These are phyloP conservation scores for Boletus vermiculosoides DNA, from an alignment of 768 basidiomycete species.

Conservation along the genomic window DNA sequence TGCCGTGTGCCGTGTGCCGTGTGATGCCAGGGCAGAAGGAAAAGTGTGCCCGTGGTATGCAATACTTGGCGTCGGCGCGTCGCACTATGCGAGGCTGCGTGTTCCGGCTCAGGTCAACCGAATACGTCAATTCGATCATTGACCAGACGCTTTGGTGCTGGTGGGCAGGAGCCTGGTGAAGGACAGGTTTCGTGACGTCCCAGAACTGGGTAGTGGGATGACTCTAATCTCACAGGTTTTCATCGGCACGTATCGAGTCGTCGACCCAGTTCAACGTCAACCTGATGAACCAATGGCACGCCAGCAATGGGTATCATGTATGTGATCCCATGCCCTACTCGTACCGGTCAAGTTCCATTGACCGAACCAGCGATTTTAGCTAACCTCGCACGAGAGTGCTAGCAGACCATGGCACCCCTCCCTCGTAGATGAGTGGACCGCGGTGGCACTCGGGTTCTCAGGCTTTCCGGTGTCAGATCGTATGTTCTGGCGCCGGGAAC, in stretches of 20 bases:
- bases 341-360: background rate
- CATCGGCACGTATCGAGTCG: background rate
- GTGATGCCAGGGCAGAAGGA: background rate
- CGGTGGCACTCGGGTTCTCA: background rate
- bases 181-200: background rate
- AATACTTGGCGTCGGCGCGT: background rate
- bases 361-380: background rate
- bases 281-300: background rate
- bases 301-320: no score
- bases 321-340: background rate
- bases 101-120: slow-evolving; percentile 13
- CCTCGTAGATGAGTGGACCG: background rate
- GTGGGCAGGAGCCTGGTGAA: background rate
- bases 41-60: background rate
- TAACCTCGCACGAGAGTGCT: background rate
- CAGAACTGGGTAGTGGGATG: background rate
- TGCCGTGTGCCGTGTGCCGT: background rate
- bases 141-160: background rate
- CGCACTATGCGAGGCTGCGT: slow-evolving; percentile 3
- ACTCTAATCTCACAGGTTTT: background rate
- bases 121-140: slow-evolving; percentile 16
- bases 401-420: background rate
- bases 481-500: background rate
- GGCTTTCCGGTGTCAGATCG: background rate
- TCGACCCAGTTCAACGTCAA: no score